Evolutionary conservation across 257 asterid species (phyloP).

Genomic region (Osmanthus fragrans): DNA sequence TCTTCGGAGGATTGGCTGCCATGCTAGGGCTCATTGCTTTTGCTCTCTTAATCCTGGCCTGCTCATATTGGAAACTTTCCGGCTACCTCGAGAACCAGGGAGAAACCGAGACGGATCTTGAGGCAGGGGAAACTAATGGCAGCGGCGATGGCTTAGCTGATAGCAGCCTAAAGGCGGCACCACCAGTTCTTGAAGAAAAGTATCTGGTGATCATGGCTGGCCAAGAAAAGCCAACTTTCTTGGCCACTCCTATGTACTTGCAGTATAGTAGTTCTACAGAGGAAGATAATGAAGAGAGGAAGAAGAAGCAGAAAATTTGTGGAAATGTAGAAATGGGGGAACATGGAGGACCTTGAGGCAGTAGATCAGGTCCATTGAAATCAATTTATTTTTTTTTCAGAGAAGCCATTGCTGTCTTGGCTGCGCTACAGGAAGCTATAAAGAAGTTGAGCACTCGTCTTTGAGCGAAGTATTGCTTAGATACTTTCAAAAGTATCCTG

Average conservation of each 20-base stretch:
- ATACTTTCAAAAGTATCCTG: background rate
- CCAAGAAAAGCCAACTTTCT: conserved; percentile 71
- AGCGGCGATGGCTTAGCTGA: conserved; percentile 4
- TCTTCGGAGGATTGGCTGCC: conserved; percentile 89
- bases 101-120: conserved; percentile 50
- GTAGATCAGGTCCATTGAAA: conserved; percentile 32
- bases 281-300: conserved; percentile 34
- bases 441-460: background rate
- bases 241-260: conserved; percentile 66
- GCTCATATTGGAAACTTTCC: conserved; percentile 81
- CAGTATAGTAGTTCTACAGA: conserved; percentile 19
- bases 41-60: conserved; percentile 73
- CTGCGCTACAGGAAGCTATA: background rate
- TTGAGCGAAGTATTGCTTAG: background rate
- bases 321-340: conserved; percentile 24
- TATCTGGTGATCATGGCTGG: conserved; percentile 90
- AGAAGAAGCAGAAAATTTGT: conserved; percentile 9
- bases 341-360: conserved; percentile 17
- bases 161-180: conserved; percentile 24
- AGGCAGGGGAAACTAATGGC: conserved; percentile 25
- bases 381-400: no score
- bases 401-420: background rate
- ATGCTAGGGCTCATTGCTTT: conserved; percentile 87
- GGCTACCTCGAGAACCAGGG: conserved; percentile 47
- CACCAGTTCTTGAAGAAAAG: conserved; percentile 66